A percentile compares a stretch with the other conserved stretches of the same genome.
These are phyloP conservation scores for Hymenotorrendiella dingleyae DNA, from an alignment of 2,329 filamentous ascomycete species.

Conservation along the genomic window DNA sequence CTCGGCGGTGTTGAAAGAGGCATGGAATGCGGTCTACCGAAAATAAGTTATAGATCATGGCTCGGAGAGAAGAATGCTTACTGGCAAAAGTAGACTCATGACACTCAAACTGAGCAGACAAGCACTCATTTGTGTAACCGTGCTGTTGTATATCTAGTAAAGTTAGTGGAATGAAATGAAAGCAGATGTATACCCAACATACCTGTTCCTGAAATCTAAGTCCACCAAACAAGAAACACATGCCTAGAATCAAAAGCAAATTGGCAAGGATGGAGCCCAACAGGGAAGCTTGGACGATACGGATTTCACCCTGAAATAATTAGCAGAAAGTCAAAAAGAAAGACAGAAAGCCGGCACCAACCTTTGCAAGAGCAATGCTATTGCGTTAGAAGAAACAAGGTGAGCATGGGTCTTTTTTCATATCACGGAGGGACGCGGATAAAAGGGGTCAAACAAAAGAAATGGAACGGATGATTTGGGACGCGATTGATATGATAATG, in stretches of 20 bases:
- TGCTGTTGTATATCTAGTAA: conserved; percentile 79
- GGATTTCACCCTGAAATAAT: conserved; percentile 63
- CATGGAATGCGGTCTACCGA: conserved; percentile 76
- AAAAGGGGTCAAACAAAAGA: conserved; percentile 19
- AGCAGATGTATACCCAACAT: conserved; percentile 6
- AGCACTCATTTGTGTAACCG: conserved; percentile 93
- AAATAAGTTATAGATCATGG: conserved; percentile 3
- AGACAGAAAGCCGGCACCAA: conserved; percentile 29
- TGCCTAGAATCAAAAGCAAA: conserved; percentile 80
- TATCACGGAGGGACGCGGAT: conserved; percentile 20
- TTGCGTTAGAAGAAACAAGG: conserved; percentile 25
- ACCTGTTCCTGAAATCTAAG: conserved; percentile 82
- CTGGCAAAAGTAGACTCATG: conserved; percentile 78
- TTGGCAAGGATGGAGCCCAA: conserved; percentile 88
- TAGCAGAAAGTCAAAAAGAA: conserved; percentile 13
- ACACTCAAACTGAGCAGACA: conserved; percentile 86
- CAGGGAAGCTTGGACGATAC: conserved; percentile 85
- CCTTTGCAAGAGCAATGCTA: conserved; percentile 71
- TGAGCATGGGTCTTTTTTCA: conserved; percentile 32
- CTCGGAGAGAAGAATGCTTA: conserved; percentile 35
- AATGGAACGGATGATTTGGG: conserved; percentile 32
- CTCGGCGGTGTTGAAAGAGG: conserved; percentile 62
- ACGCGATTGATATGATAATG: conserved; percentile 42
- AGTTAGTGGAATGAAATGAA: conserved; percentile 10
- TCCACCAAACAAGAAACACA: conserved; percentile 84